Percentiles rank a stretch among this genome's conserved stretches.
These are phyloP conservation scores for Evernia prunastri DNA, from an alignment of 495 filamentous ascomycete genomes.

Conservation along the genomic window DNA sequence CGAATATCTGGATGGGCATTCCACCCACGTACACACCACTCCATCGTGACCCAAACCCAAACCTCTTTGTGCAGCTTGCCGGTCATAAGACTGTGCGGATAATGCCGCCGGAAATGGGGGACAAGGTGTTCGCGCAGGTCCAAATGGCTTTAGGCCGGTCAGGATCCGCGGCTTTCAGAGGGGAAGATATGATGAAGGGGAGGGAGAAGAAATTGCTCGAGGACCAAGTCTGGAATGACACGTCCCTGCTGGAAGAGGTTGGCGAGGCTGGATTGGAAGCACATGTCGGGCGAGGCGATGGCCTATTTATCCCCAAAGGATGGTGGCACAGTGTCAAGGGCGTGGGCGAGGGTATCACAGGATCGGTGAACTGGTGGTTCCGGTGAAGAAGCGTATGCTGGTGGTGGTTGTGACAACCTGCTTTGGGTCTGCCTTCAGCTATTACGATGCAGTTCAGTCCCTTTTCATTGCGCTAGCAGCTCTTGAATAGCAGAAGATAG, in stretches of 20 bases:
- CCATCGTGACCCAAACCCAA: conserved; percentile 90
- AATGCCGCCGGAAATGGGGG: conserved; percentile 54
- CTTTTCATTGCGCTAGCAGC: neutral
- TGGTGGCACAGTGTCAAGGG: conserved; percentile 97
- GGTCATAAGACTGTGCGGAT: conserved; percentile 70
- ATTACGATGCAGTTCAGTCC: neutral
- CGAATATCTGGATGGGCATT: conserved; percentile 81
- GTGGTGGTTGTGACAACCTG: neutral
- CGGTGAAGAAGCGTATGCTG: conserved; percentile 39
- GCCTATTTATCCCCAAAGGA: conserved; percentile 78
- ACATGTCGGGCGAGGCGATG: conserved; percentile 58
- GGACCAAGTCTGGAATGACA: conserved; percentile 58
- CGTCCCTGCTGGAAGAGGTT: conserved; percentile 20
- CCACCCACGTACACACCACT: conserved; percentile 82
- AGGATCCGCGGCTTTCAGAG: conserved; percentile 55
- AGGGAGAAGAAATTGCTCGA: conserved; percentile 59
- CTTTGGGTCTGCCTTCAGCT: neutral
- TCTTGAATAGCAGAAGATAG: neutral
- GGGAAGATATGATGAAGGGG: conserved; percentile 91
- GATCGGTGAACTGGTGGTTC: conserved; percentile 94
- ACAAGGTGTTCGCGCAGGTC: conserved; percentile 52
- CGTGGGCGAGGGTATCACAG: conserved; percentile 55
- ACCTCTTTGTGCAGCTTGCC: conserved; percentile 79
- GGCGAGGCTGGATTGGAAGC: conserved; percentile 48
- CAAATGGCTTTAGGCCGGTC: conserved; percentile 41